A percentile compares a stretch with the other conserved stretches of the same genome.
These are phyloP conservation scores for Malus hybrid DNA, from an alignment of 331 rosid species.

Conservation along the genomic window DNA sequence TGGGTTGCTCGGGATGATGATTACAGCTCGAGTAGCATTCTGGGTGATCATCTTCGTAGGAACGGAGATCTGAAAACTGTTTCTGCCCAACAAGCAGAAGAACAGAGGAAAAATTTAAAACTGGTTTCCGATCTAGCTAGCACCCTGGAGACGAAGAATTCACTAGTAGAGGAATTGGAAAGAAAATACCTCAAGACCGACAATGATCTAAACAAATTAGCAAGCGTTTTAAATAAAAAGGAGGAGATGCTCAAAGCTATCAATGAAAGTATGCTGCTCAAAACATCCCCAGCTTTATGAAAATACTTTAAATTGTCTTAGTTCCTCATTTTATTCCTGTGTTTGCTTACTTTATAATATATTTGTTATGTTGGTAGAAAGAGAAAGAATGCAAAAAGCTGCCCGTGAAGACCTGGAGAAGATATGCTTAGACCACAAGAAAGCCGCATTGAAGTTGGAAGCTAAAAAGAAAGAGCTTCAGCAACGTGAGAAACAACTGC, in stretches of 20 bases:
- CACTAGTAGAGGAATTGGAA: slow-evolving; percentile 28
- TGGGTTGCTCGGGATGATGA: slow-evolving; percentile 83
- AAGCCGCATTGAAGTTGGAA: slow-evolving; percentile 29
- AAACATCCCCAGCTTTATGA: background rate
- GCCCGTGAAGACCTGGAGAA: slow-evolving; percentile 20
- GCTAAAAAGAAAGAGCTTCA: slow-evolving; percentile 37
- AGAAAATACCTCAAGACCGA: slow-evolving; percentile 24
- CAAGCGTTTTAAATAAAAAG: slow-evolving; percentile 15
- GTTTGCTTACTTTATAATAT: slow-evolving; percentile 11
- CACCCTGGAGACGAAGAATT: slow-evolving; percentile 32
- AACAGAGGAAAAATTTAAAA: slow-evolving; percentile 33
- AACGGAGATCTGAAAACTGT: slow-evolving; percentile 71
- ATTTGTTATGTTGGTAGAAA: slow-evolving; percentile 34
- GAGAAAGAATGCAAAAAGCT: slow-evolving; percentile 31
- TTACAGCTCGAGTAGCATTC: slow-evolving; percentile 18
- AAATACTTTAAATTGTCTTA: background rate
- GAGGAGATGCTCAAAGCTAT: slow-evolving; percentile 28
- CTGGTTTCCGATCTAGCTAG: slow-evolving; percentile 43
- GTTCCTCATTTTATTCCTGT: background rate
- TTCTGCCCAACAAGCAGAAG: slow-evolving; percentile 65
- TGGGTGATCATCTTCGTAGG: slow-evolving; percentile 49
- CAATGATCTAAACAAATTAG: slow-evolving; percentile 20
- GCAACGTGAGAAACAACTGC: slow-evolving; percentile 44
- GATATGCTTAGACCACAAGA: slow-evolving; percentile 37
- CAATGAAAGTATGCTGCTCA: slow-evolving; percentile 36